Base-by-base conservation (phyloP, 2,329 filamentous ascomycete genomes). In the Helotiales sp. region DNA sequence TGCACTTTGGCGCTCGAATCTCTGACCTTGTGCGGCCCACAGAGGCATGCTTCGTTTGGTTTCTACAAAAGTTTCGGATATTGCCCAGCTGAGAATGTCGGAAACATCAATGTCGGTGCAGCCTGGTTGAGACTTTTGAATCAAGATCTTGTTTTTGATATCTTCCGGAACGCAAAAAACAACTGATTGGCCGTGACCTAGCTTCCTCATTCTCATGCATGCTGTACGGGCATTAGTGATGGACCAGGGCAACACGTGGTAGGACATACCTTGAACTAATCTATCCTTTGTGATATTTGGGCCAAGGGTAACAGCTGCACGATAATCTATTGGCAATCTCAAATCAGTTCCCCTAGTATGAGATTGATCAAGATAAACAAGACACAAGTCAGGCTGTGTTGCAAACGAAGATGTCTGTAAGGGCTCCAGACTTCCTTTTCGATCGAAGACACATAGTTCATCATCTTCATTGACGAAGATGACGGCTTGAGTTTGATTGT, bases 261-360 rank as follows among this genome's bases (percentile, higher is more conserved):
- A 5, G 3, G 5, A 56, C 74, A 67, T 73, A 84, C 84, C 86
- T 79, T 92, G 88, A 0, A 86, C 82, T 0, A 91, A 68, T 13
- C 80, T 75, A 59, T 93, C 89, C 60, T 92, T 93, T 0, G 84
- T 87, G 1, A 91, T 63, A 3, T 76, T 75, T 0, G 84, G 77
- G 0, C 88, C 88, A 0, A 93, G 69, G 0, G 87, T 91, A 0
- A 92, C 84, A 0, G 84, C 84, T 0, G 88, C 89, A 0, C 83
- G 75, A 62, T 86, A 87, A 12, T 79, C 4, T 0, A 56, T 55
- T 0, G 87, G 88, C 0, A 91, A 70, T 31, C 80, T 81, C 0
- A 92, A 67, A 61, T 93, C 88, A 0, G 81, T 90, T 0, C 89
- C 88, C 59, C 88, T 72, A 0, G 88, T 90, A 60, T 92, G 88